Conservation (phyloP, 352 stramenopile genomes). For the Phytopythium helicoides region DNA sequence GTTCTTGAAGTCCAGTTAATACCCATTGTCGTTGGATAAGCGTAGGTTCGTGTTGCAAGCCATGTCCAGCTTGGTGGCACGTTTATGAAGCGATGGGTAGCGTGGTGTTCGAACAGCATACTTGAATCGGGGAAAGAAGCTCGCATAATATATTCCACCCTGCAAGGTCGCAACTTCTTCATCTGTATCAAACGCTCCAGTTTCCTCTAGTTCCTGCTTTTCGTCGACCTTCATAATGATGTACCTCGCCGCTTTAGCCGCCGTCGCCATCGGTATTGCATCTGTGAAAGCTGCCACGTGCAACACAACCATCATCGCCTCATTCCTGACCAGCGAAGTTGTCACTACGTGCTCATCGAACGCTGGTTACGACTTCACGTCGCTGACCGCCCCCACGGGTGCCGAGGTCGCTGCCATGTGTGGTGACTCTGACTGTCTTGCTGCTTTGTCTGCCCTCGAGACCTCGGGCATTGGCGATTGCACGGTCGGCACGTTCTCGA, state of each 20-base stretch:
- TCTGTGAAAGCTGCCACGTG: constrained; percentile 16
- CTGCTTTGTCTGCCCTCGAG: constrained; percentile 20
- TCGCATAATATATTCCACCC: too few relatives aligned
- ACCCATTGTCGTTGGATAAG: too few relatives aligned
- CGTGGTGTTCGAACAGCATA: too few relatives aligned
- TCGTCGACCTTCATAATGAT: constrained; percentile 4
- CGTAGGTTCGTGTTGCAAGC: too few relatives aligned
- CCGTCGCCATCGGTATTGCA: not conserved
- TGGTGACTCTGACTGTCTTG: constrained; percentile 22
- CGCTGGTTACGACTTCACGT: constrained; percentile 30
- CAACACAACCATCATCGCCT: constrained; percentile 19
- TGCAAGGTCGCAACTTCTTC: too few relatives aligned
- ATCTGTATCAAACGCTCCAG: too few relatives aligned
- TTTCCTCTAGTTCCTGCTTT: too few relatives aligned
- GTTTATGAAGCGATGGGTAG: too few relatives aligned
- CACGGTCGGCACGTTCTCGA: constrained; percentile 15
- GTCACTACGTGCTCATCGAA: constrained; percentile 25
- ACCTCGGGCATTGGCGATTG: constrained; percentile 27
- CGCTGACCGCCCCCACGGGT: constrained; percentile 19
- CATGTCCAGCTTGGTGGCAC: too few relatives aligned
- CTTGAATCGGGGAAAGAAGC: too few relatives aligned
- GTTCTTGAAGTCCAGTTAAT: too few relatives aligned
- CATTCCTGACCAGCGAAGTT: constrained; percentile 18
- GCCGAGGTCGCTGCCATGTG: constrained; percentile 28
- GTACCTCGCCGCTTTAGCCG: constrained; percentile 1